A percentile compares a stretch with the other conserved stretches of the same genome.
These are phyloP conservation scores for Amanita rimosa DNA, from an alignment of 768 basidiomycete genomes.

Conservation along the genomic window DNA sequence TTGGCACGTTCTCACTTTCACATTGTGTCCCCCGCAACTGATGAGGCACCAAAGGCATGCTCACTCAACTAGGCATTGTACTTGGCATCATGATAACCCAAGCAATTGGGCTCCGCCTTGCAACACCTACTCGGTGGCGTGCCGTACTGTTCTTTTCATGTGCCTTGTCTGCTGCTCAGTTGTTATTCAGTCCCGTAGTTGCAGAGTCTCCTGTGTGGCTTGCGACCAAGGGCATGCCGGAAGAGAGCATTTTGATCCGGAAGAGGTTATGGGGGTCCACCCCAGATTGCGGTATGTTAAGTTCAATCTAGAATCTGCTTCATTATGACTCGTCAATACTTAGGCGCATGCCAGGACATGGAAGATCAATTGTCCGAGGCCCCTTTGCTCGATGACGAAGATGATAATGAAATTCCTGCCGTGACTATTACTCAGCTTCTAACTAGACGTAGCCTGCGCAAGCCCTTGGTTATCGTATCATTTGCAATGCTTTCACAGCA, in stretches of 20 bases:
- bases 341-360: conserved; percentile 10
- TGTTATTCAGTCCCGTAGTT: conserved; percentile 39
- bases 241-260: conserved; percentile 36
- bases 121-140: conserved; percentile 65
- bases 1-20: conserved; percentile 36
- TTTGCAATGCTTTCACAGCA: conserved; percentile 73
- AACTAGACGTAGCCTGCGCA: conserved; percentile 39
- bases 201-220: conserved; percentile 71
- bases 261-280: conserved; percentile 42
- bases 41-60: conserved; percentile 38
- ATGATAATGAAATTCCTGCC: conserved; percentile 15
- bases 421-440: conserved; percentile 46
- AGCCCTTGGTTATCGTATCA: conserved; percentile 53
- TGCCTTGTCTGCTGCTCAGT: conserved; percentile 42
- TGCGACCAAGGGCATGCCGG: conserved; percentile 31
- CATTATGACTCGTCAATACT: not conserved
- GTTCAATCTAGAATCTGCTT: not conserved
- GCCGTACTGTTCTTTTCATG: conserved; percentile 55
- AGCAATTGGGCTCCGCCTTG: conserved; percentile 55
- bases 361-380: conserved; percentile 24
- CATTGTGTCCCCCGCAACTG: not conserved
- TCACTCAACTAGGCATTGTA: conserved; percentile 77
- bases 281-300: conserved; percentile 17
- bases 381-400: conserved; percentile 18
- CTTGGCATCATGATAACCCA: conserved; percentile 85